These are phyloP conservation scores for Clavispora santaluciae DNA, from an alignment of 805 yeast genomes.

Conservation along the genomic window DNA sequence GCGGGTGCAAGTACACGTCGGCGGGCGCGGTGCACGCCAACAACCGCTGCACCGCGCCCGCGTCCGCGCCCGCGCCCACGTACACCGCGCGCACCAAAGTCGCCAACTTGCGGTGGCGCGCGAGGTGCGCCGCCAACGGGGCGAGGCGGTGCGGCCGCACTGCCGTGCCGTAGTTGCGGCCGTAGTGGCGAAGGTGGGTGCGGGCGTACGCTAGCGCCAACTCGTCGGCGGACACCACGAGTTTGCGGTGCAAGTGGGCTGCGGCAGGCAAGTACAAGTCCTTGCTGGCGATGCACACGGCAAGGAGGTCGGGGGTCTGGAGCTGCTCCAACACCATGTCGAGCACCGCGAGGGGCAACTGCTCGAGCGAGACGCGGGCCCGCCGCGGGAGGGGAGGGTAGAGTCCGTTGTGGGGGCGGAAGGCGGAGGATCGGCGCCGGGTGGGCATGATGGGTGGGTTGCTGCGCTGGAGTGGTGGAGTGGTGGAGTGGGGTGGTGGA, in stretches of 20 bases:
- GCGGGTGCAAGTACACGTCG: background rate
- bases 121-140: slow-evolving; percentile 11
- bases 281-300: slow-evolving; percentile 17
- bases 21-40: background rate
- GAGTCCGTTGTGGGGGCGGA: slow-evolving; percentile 10
- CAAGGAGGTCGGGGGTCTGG: slow-evolving; percentile 18
- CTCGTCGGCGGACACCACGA: slow-evolving; percentile 16
- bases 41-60: background rate
- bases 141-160: slow-evolving; percentile 10
- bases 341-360: slow-evolving; percentile 18
- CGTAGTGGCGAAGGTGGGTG: slow-evolving; percentile 14
- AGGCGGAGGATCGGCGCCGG: slow-evolving; percentile 9
- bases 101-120: slow-evolving; percentile 10
- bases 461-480: background rate
- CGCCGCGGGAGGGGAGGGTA: slow-evolving; percentile 2
- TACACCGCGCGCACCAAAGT: slow-evolving; percentile 8
- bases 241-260: slow-evolving; percentile 17
- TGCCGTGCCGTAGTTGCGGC: slow-evolving; percentile 14
- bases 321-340: slow-evolving; percentile 17
- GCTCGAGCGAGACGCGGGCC: slow-evolving; percentile 12
- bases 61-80: slow-evolving; percentile 1
- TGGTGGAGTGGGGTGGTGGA: background rate
- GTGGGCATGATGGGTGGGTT: background rate
- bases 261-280: slow-evolving; percentile 25
- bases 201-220: slow-evolving; percentile 8